These are phyloP conservation scores for Candida sp. DNA, from an alignment of 1,139 yeast species.

Conservation along the genomic window DNA sequence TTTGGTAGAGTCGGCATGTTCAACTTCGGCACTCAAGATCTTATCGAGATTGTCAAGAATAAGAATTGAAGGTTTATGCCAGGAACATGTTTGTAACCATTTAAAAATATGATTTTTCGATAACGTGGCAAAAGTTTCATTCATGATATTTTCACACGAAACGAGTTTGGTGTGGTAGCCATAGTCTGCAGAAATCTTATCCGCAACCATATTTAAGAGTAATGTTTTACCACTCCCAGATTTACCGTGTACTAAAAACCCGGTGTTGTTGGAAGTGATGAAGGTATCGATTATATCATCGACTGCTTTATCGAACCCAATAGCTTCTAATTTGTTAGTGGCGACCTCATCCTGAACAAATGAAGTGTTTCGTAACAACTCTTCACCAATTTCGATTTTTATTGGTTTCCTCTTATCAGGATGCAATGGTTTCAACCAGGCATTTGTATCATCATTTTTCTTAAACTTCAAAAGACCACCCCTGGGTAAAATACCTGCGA, in stretches of 20 bases:
- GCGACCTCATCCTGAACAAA: constrained; percentile 26
- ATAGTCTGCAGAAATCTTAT: constrained; percentile 26
- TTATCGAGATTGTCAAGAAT: constrained; percentile 82
- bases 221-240: constrained; percentile 82
- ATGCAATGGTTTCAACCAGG: constrained; percentile 42
- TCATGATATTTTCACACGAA: constrained; percentile 53
- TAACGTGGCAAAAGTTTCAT: constrained; percentile 51
- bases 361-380: constrained; percentile 49
- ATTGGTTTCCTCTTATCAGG: constrained; percentile 22
- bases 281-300: constrained; percentile 42
- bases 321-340: constrained; percentile 23
- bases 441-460: constrained; percentile 34
- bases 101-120: constrained; percentile 40
- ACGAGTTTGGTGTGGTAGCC: constrained; percentile 44
- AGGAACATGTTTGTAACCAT: constrained; percentile 60
- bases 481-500: constrained; percentile 45
- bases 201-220: constrained; percentile 41
- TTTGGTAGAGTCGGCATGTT: constrained; percentile 60
- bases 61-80: constrained; percentile 78
- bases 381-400: constrained; percentile 51
- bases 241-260: constrained; percentile 64
- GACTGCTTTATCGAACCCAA: constrained; percentile 56
- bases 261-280: constrained; percentile 44
- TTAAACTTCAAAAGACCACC: constrained; percentile 65
- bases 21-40: constrained; percentile 68